Conservation (phyloP, 2,329 filamentous ascomycete genomes). For the Colletotrichum simmondsii region DNA sequence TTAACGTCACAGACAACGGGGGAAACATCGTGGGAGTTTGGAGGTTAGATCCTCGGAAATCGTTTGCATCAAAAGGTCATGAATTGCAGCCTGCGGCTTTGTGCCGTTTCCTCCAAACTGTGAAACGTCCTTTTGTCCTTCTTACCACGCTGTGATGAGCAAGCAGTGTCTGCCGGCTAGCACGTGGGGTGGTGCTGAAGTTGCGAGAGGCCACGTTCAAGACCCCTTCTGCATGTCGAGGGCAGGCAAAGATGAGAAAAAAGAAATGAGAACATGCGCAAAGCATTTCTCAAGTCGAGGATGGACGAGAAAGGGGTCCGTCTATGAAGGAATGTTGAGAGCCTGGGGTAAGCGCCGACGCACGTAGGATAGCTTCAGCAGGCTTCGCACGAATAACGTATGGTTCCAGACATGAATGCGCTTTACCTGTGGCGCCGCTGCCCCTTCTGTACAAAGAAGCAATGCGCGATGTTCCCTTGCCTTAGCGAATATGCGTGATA, state of each 20-base stretch:
- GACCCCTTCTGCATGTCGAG: slow-evolving; percentile 21
- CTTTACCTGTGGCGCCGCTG: not conserved
- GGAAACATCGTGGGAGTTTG: slow-evolving; percentile 56
- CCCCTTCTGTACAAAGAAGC: slow-evolving; percentile 1
- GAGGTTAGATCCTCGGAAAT: slow-evolving; percentile 61
- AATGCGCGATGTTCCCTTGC: slow-evolving; percentile 2
- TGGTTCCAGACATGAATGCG: slow-evolving; percentile 2
- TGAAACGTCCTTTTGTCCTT: slow-evolving; percentile 23
- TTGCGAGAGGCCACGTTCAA: slow-evolving; percentile 19
- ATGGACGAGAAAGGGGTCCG: slow-evolving; percentile 27
- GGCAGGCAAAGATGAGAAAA: slow-evolving; percentile 14
- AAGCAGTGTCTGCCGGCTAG: slow-evolving; percentile 24
- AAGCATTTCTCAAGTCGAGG: slow-evolving; percentile 11
- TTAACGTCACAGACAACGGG: slow-evolving; percentile 53
- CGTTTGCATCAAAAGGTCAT: slow-evolving; percentile 55
- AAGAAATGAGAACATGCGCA: slow-evolving; percentile 12
- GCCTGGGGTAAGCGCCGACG: slow-evolving; percentile 32
- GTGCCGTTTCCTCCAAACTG: slow-evolving; percentile 34
- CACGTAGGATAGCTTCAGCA: slow-evolving; percentile 35
- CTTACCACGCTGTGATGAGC: slow-evolving; percentile 31
- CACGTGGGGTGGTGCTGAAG: slow-evolving; percentile 20
- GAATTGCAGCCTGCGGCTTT: slow-evolving; percentile 36
- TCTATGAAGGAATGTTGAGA: slow-evolving; percentile 32
- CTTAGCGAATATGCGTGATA: not conserved
- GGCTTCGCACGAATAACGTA: slow-evolving; percentile 32